These are phyloP conservation scores for Hymenoscyphus fructigenus DNA, from an alignment of 2,329 filamentous ascomycete species.

Conservation along the genomic window DNA sequence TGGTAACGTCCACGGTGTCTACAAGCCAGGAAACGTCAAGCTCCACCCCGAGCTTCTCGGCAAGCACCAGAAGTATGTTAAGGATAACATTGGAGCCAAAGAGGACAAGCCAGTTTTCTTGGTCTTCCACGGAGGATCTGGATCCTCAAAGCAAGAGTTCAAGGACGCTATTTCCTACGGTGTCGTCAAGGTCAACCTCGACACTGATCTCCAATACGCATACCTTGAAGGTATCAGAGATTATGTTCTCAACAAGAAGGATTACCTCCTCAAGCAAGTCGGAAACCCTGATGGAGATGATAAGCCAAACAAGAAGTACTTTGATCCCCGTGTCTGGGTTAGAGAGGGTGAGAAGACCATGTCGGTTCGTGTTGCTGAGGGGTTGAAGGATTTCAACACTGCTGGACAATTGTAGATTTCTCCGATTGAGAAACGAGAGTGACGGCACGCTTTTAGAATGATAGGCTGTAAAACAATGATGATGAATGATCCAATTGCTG, in stretches of 20 bases:
- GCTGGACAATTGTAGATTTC: slow-evolving; percentile 67
- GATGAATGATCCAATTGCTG: slow-evolving; percentile 2
- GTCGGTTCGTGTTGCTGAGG: slow-evolving; percentile 74
- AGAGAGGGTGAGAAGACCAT: slow-evolving; percentile 98
- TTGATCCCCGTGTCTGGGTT: slow-evolving; percentile 68
- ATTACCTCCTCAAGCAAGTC: slow-evolving; percentile 82
- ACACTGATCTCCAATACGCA: slow-evolving; percentile 96
- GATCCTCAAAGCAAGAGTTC: slow-evolving; percentile 89
- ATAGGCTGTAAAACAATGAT: slow-evolving; percentile 15
- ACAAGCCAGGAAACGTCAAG: slow-evolving; percentile 97
- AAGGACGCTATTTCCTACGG: slow-evolving; percentile 83
- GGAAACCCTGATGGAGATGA: slow-evolving; percentile 94
- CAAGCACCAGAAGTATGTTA: slow-evolving; percentile 94
- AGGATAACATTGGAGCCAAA: slow-evolving; percentile 69
- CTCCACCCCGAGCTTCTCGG: slow-evolving; percentile 92
- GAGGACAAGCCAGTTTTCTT: slow-evolving; percentile 95
- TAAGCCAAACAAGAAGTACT: slow-evolving; percentile 92
- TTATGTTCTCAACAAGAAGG: slow-evolving; percentile 91
- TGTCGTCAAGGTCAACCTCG: slow-evolving; percentile 99
- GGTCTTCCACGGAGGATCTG: slow-evolving; percentile 98
- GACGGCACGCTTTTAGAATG: not conserved
- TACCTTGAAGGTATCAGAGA: slow-evolving; percentile 92
- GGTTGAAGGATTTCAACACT: slow-evolving; percentile 90
- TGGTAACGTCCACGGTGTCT: slow-evolving; percentile 98
- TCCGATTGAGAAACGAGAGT: not conserved